Evolutionary conservation across 2,329 filamentous ascomycete species (phyloP).

Genomic region (Talaromyces marneffei): DNA sequence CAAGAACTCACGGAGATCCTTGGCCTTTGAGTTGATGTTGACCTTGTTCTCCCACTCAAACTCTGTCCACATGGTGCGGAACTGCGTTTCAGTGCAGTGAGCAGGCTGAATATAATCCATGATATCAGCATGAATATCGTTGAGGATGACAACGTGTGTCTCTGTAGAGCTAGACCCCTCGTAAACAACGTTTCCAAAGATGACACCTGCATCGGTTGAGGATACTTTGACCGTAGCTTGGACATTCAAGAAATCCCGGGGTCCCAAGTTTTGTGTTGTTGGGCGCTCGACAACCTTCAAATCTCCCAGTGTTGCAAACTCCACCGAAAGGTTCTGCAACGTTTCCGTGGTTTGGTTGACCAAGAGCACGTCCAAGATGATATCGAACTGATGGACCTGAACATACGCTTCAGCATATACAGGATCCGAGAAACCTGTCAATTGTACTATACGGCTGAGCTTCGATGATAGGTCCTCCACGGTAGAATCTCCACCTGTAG

Average conservation of each 20-base stretch:
- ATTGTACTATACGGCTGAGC: slow-evolving; percentile 89
- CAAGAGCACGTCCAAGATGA: slow-evolving; percentile 88
- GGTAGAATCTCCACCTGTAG: slow-evolving; percentile 80
- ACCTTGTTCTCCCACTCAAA: slow-evolving; percentile 99
- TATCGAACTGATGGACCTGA: slow-evolving; percentile 98
- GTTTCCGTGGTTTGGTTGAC: slow-evolving; percentile 98
- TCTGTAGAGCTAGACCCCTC: slow-evolving; percentile 88
- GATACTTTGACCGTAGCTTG: slow-evolving; percentile 99
- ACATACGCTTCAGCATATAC: slow-evolving; percentile 99
- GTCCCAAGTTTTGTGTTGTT: slow-evolving; percentile 89
- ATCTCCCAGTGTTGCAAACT: slow-evolving; percentile 96
- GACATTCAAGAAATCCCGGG: slow-evolving; percentile 96
- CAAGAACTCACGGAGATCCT: slow-evolving; percentile 84
- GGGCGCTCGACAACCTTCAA: slow-evolving; percentile 96
- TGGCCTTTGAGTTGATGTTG: slow-evolving; percentile 98
- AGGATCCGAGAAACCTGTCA: slow-evolving; percentile 95
- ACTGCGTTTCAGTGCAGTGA: slow-evolving; percentile 93
- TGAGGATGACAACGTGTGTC: slow-evolving; percentile 94
- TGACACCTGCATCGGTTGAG: slow-evolving; percentile 95
- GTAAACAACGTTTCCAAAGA: slow-evolving; percentile 98
- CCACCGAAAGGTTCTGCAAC: slow-evolving; percentile 91
- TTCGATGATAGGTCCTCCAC: slow-evolving; percentile 88
- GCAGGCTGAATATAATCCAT: slow-evolving; percentile 99
- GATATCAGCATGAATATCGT: slow-evolving; percentile 96
- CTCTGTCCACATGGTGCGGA: slow-evolving; percentile 99